Percentiles rank a stretch among this genome's conserved stretches.
Conservation (phyloP, 495 filamentous ascomycete genomes). For the Mycothermus thermophilus region DNA sequence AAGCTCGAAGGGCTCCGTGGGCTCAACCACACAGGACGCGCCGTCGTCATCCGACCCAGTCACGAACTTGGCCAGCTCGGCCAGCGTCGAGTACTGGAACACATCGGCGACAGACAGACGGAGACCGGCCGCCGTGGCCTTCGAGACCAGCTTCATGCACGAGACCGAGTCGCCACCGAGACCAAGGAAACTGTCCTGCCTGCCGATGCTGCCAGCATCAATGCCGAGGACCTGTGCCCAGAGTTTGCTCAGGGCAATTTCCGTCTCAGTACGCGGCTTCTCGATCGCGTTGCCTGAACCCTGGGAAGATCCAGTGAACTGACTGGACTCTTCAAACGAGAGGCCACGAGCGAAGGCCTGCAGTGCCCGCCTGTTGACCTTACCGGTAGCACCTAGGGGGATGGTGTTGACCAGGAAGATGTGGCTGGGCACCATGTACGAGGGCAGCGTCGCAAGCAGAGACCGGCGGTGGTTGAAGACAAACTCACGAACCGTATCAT, state of each 20-base stretch:
- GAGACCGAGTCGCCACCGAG: conserved; percentile 58
- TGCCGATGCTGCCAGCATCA: conserved; percentile 20
- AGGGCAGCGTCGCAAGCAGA: background rate
- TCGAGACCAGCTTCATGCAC: conserved; percentile 53
- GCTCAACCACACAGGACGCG: background rate
- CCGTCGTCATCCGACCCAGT: background rate
- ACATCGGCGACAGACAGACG: conserved; percentile 39
- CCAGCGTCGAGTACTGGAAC: conserved; percentile 36
- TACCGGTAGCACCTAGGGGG: background rate
- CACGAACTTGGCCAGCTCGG: conserved; percentile 25
- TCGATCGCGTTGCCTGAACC: background rate
- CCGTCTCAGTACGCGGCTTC: background rate
- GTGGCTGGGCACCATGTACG: background rate
- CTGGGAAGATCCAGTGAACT: background rate
- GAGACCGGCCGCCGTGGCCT: conserved; percentile 34
- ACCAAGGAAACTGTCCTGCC: conserved; percentile 44
- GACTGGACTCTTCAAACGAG: background rate
- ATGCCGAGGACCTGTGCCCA: conserved; percentile 17
- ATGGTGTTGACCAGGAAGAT: background rate
- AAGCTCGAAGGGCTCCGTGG: background rate
- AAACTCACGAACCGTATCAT: background rate
- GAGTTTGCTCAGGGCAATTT: conserved; percentile 12
- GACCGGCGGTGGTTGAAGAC: background rate
- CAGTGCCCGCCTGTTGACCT: background rate
- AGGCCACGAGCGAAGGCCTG: background rate